These are phyloP conservation scores for Dryas drummondii DNA, from an alignment of 306 rosid species.

Conservation along the genomic window DNA sequence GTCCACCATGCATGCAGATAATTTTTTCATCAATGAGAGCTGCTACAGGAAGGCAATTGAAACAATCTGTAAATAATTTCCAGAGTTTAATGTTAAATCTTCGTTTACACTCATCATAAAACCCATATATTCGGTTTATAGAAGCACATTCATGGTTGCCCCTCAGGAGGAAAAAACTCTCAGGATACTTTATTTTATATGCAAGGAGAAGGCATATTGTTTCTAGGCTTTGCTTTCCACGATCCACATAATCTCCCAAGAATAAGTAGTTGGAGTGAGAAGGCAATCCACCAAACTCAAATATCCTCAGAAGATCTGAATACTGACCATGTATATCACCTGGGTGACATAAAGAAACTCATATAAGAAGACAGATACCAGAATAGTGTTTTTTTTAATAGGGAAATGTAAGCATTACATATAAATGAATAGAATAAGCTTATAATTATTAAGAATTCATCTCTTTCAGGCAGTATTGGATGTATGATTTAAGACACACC, in stretches of 20 bases:
- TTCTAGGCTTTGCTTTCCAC: conserved; percentile 87
- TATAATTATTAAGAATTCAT: not conserved
- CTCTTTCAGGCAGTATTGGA: not conserved
- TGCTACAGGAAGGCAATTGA: conserved; percentile 88
- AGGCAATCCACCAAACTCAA: conserved; percentile 81
- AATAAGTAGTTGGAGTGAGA: conserved; percentile 82
- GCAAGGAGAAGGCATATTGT: conserved; percentile 92
- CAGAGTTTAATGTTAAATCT: conserved; percentile 72
- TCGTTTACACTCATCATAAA: conserved; percentile 85
- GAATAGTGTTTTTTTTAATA: not conserved
- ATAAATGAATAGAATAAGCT: not conserved
- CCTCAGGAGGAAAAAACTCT: conserved; percentile 77
- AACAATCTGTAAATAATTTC: conserved; percentile 78
- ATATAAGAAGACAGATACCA: not conserved
- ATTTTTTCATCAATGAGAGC: conserved; percentile 80
- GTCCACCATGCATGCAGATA: conserved; percentile 92
- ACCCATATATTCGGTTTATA: conserved; percentile 80
- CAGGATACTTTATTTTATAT: conserved; percentile 76
- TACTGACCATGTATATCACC: conserved; percentile 94
- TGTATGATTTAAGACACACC: not conserved
- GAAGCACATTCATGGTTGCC: conserved; percentile 98
- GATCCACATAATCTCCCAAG: conserved; percentile 89
- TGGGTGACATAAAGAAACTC: conserved; percentile 33
- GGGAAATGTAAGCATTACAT: not conserved
- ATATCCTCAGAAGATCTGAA: conserved; percentile 77